Base-by-base conservation (phyloP, 306 rosid genomes). In the Hippophae rhamnoides region DNA sequence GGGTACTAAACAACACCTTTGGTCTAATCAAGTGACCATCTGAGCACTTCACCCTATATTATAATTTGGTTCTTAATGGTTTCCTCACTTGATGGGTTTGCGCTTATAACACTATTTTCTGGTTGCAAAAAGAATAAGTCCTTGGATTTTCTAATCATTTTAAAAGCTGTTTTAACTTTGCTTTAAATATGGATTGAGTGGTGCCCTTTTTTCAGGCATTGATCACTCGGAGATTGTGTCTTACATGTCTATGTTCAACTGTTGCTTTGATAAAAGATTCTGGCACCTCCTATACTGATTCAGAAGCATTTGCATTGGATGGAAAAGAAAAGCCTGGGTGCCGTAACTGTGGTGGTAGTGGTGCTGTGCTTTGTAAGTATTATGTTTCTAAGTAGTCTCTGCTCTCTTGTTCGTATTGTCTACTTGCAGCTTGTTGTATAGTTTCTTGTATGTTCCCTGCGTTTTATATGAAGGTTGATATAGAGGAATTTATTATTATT, bases 291-390 rank as follows among this genome's bases (percentile, higher is more conserved):
- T n/a, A 43, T 52, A 65, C 81, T 43, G 66, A 60, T 55, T 54
- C 74, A 14, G 56, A 70, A 25, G 90, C 95, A 56, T 53, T 13
- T n/a, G 86, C 94, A 51, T 55, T 64, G 61, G 87, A 79, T 60
- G 82, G 75, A 27, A 82, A 58, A 55, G 86, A 89, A 38, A 83
- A 57, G 73, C 81, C 95, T 0, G 86, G 9, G 5, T 92, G 98
- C 66, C 74, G 95, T 74, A 92, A 92, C 60, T 92, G 98, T 62
- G 79, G 84, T 38, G 98, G 98, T 57, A 85, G 80, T 14, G 98
- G 98, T 13, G 89, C 95, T 45, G 77, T 90, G 58, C 79, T 90
- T 31, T 90, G 98, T 90, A 69, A 71, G 95, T 67, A 44, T 14
- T 45, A 26, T 43, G 3, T 41, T 59, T 43, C 7, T 25, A 41